Percentiles rank a stretch among this genome's conserved stretches.
Conservation (phyloP, 179 eudicot species). For the Camellia oleifera region DNA sequence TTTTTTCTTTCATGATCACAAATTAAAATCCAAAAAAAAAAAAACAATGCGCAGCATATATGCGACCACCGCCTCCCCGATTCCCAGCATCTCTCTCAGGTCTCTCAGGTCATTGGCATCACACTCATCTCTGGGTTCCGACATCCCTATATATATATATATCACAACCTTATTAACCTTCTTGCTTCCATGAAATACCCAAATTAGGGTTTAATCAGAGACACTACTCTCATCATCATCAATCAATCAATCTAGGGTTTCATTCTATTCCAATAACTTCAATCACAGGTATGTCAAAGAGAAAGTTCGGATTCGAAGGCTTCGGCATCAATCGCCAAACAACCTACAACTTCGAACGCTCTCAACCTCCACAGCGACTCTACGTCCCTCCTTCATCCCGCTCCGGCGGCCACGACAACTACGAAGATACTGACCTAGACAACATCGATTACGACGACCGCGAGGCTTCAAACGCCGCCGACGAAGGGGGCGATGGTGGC, state of each 20-base stretch:
- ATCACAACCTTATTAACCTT: background rate
- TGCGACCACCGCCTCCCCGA: too few species aligned
- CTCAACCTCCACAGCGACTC: conserved; percentile 60
- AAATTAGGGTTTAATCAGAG: conserved; percentile 25
- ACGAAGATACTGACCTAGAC: conserved; percentile 86
- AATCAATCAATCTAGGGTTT: conserved; percentile 21
- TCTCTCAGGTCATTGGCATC: background rate
- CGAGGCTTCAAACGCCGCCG: conserved; percentile 15
- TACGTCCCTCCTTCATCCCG: conserved; percentile 75
- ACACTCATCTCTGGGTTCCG: background rate
- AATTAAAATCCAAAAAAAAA: too few species aligned
- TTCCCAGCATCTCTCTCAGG: too few species aligned
- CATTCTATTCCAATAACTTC: background rate
- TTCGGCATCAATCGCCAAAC: conserved; percentile 85
- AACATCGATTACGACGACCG: conserved; percentile 74
- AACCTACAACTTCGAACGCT: conserved; percentile 76
- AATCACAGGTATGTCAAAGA: conserved; percentile 63
- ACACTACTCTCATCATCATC: background rate
- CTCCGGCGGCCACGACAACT: conserved; percentile 61
- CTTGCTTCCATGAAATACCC: background rate
- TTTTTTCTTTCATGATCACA: too few species aligned
- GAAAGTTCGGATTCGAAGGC: conserved; percentile 93
- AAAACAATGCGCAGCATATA: too few species aligned
- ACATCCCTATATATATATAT: background rate
- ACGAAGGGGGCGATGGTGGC: background rate